Conservation (phyloP, 148 eudicot species). For the Diospyros kaki region DNA sequence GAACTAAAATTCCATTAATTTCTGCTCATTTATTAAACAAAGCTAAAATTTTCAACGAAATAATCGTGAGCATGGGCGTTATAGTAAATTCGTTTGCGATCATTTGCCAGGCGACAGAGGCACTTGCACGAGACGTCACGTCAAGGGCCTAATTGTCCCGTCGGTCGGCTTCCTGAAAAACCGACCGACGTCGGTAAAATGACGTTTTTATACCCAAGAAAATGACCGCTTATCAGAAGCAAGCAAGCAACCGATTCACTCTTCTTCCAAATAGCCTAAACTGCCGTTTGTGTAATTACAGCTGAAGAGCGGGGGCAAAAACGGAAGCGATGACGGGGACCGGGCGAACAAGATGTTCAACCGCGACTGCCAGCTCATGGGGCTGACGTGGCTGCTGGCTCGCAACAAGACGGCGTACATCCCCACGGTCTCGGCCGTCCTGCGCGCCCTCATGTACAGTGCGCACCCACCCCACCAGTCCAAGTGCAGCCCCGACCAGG, state of each 20-base stretch:
- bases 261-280: neutral
- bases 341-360: constrained; percentile 64
- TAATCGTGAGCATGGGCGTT: neutral
- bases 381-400: constrained; percentile 88
- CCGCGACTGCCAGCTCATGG: constrained; percentile 85
- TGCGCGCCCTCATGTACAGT: constrained; percentile 93
- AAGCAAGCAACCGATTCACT: too few species aligned
- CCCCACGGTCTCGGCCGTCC: constrained; percentile 89
- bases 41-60: neutral
- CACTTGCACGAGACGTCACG: too few species aligned
- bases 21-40: too few species aligned
- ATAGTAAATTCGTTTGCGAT: neutral
- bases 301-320: constrained; percentile 58
- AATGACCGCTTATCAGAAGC: neutral
- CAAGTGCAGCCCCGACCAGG: constrained; percentile 91
- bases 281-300: constrained; percentile 25
- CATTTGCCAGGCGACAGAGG: too few species aligned
- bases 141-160: too few species aligned
- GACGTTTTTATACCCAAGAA: neutral
- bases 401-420: constrained; percentile 87
- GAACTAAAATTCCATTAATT: too few species aligned
- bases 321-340: constrained; percentile 32
- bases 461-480: constrained; percentile 67
- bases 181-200: neutral
- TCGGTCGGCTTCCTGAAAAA: too few species aligned